Evolutionary conservation across 2,329 filamentous ascomycete genomes (phyloP).

Genomic region (Epichloe brachyelytri): DNA sequence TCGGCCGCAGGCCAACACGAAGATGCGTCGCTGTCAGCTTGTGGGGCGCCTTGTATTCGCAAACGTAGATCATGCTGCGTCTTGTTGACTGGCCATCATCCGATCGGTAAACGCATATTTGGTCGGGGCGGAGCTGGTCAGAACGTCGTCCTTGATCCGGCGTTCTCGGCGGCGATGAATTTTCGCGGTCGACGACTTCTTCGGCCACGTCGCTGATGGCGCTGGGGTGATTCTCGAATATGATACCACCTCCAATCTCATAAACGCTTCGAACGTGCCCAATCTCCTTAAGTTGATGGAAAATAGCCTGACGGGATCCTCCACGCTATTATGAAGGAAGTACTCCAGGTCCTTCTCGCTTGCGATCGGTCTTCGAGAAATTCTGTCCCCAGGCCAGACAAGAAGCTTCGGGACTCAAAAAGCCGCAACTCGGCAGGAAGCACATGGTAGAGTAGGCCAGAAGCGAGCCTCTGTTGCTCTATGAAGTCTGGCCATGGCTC

Average conservation of each 20-base stretch:
- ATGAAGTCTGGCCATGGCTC: constrained; percentile 12
- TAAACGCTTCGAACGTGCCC: background rate
- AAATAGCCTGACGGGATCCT: constrained; percentile 1
- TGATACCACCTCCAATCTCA: constrained; percentile 1
- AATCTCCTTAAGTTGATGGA: background rate
- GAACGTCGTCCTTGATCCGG: constrained; percentile 8
- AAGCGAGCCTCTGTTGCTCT: constrained; percentile 2
- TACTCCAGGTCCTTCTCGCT: constrained; percentile 2
- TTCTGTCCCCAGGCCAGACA: background rate
- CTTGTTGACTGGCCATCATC: constrained; percentile 1
- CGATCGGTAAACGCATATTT: constrained; percentile 16
- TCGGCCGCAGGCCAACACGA: constrained; percentile 25
- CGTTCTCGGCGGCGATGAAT: constrained; percentile 5
- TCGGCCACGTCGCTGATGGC: background rate
- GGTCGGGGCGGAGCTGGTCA: constrained; percentile 17
- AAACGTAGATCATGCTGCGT: constrained; percentile 17
- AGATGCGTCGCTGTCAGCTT: constrained; percentile 31
- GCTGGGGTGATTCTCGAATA: constrained; percentile 3
- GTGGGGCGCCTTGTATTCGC: constrained; percentile 34
- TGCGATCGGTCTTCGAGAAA: background rate
- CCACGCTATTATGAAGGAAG: constrained; percentile 2
- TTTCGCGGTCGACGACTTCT: background rate
- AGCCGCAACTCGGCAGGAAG: background rate
- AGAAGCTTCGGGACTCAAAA: constrained; percentile 1
- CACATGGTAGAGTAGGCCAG: background rate